Base-by-base conservation (phyloP, 495 filamentous ascomycete genomes). In the Terfezia boudieri region DNA sequence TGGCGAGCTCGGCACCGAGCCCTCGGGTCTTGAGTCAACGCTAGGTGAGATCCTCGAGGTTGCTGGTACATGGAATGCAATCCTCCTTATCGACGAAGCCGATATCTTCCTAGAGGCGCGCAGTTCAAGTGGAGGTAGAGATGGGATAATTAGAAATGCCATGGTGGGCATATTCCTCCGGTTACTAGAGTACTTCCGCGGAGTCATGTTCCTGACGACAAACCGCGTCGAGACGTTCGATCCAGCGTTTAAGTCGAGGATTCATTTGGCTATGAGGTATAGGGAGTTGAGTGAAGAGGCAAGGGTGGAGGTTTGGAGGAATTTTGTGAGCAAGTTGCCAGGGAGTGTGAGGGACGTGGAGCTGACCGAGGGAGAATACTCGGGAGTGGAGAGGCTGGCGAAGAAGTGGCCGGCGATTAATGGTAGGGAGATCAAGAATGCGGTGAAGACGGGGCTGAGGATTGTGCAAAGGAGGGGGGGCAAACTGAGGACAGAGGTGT, bases 41-140 rank as follows among this genome's bases (percentile, higher is more conserved):
- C 68, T 82, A 16, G 67, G 68, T 52, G 59, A 66, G 1, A 71
- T 79, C 41, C 64, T 81, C 6, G 68, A 73, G 43, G 67, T 78
- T 26, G 70, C 70, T 8, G 65, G 66, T 1, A 65, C 67, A 9
- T 80, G 75, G 76, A 71, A 71, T 6, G 73, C 71, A 8, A 68
- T 79, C 11, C 58, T 78, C 9, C 69, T 80, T 8, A 65, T 76
- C 2, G 74, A 76, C 58, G 72, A 76, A 54, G 73, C 71, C 2
- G 74, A 76, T 52, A 69, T 74, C 2, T 73, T 76, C 64, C 65
- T 76, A 1, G 62, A 69, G 10, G 64, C 70, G 52, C 69, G 73
- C 2, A 61, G 48, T 2, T 48, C 63, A 0, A 20, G 41, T 4
- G 41, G 4, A 14, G 41, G 17, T 14, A 8, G 41, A 14, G 56